Base-by-base conservation (phyloP, 1,139 yeast genomes). In the Yamadazyma diospyri region DNA sequence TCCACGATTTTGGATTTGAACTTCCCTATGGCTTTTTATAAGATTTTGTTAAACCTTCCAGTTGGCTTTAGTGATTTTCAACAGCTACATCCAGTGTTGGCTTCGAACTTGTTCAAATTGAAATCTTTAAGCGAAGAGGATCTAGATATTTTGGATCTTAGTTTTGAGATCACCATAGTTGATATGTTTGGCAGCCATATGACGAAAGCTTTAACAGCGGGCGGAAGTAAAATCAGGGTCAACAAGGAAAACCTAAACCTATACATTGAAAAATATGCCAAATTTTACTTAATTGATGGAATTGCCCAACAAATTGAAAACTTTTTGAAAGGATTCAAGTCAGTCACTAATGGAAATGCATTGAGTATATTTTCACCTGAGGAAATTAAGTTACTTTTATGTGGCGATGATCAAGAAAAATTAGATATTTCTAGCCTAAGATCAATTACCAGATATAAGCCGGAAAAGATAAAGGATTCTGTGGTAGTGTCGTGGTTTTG, bases 281-380 rank as follows among this genome's bases (percentile, higher is more conserved):
- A 68, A 23, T 84, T 77, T 43, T 76, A 77, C 47, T 51, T 88
- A 43, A 69, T 69, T 30, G 75, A 68, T 13, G 71, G 84, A 0
- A 69, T 84, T 7, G 50, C 60, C 6, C 49, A 54, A 4, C 83
- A 78, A 42, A 71, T 82, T 35, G 59, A 60, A 4, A 69, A 80
- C 8, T 82, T 89, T 50, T 63, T 69, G 29, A 64, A 53, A 6
- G 97, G 97, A 0, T 92, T 92, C 48, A 65, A 73, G 30, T 69
- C 71, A 22, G 95, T 87, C 1, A 76, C 82, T 25, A 89, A 85
- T 12, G 92, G 95, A 1, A 81, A 85, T 49, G 92, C 92, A 0
- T 59, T 88, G 15, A 72, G 86, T 0, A 56, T 92, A 27, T 87
- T 92, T 49, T 73, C 81, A 37, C 82, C 94, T 0, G 82, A 80